These are phyloP conservation scores for Camellia sinensis DNA, from an alignment of 148 eudicot species.

Conservation along the genomic window DNA sequence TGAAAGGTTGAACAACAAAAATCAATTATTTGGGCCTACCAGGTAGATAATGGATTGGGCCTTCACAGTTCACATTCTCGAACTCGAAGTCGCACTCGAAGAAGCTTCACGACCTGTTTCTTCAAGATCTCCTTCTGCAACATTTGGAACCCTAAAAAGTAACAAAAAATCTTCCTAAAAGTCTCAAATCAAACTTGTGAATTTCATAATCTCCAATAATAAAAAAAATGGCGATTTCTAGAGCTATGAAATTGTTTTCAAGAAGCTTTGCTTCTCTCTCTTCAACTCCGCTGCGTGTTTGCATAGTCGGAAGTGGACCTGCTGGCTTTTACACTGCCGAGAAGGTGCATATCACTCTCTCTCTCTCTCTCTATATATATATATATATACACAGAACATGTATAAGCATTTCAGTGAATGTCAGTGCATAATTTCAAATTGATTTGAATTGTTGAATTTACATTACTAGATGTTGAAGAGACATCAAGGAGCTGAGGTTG, in stretches of 20 bases:
- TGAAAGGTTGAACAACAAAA: too few species aligned
- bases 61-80: too few species aligned
- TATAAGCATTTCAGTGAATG: not conserved
- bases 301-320: slow-evolving; percentile 93
- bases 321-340: slow-evolving; percentile 94
- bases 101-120: too few species aligned
- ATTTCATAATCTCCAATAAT: not conserved
- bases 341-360: slow-evolving; percentile 40
- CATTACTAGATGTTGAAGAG: slow-evolving; percentile 68
- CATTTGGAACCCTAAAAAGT: slow-evolving; percentile 12
- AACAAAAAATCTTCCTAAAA: not conserved
- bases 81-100: too few species aligned
- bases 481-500: slow-evolving; percentile 74
- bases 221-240: slow-evolving; percentile 27
- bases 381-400: not conserved
- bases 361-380: not conserved
- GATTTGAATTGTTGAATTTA: slow-evolving; percentile 6
- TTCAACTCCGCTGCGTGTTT: slow-evolving; percentile 56
- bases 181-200: slow-evolving; percentile 1
- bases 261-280: slow-evolving; percentile 53
- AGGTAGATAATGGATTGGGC: too few species aligned
- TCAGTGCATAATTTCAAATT: slow-evolving; percentile 1
- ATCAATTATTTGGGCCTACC: too few species aligned
- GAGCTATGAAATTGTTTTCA: slow-evolving; percentile 21
- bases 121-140: too few species aligned